Conservation (phyloP, 108 stramenopile genomes). For the Thalassiosira profunda region DNA sequence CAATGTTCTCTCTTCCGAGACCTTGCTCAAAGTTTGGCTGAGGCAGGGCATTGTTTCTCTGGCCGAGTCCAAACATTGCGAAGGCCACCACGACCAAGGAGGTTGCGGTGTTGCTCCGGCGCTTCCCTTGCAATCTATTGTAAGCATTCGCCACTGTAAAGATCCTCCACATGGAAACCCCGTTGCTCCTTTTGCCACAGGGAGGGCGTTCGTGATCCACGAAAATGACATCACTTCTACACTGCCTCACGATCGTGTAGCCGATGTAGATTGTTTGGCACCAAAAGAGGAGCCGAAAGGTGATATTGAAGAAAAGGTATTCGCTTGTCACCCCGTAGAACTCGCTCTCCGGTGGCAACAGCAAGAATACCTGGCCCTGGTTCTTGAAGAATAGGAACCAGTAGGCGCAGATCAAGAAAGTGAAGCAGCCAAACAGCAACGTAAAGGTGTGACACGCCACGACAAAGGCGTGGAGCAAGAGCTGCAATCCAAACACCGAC, state of each 20-base stretch:
- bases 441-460: constrained; percentile 57
- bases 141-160: constrained; percentile 81
- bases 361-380: constrained; percentile 64
- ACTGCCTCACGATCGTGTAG: constrained; percentile 56
- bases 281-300: constrained; percentile 55
- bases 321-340: constrained; percentile 45
- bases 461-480: constrained; percentile 48
- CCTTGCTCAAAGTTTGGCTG: constrained; percentile 58
- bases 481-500: constrained; percentile 21
- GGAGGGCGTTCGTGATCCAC: constrained; percentile 80
- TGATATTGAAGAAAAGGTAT: constrained; percentile 55
- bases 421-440: constrained; percentile 43
- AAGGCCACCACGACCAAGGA: constrained; percentile 64
- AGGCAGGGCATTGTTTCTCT: constrained; percentile 67
- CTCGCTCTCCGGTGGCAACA: constrained; percentile 64
- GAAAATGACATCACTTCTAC: constrained; percentile 65
- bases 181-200: constrained; percentile 7
- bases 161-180: constrained; percentile 59
- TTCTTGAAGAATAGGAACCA: constrained; percentile 86
- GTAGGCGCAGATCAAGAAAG: constrained; percentile 55
- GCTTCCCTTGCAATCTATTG: constrained; percentile 66
- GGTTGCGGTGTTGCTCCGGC: constrained; percentile 53
- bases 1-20: constrained; percentile 52
- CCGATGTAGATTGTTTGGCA: constrained; percentile 56
- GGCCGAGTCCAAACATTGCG: constrained; percentile 51